Conservation (phyloP, 345 rosid genomes). For the Acer campestre region DNA sequence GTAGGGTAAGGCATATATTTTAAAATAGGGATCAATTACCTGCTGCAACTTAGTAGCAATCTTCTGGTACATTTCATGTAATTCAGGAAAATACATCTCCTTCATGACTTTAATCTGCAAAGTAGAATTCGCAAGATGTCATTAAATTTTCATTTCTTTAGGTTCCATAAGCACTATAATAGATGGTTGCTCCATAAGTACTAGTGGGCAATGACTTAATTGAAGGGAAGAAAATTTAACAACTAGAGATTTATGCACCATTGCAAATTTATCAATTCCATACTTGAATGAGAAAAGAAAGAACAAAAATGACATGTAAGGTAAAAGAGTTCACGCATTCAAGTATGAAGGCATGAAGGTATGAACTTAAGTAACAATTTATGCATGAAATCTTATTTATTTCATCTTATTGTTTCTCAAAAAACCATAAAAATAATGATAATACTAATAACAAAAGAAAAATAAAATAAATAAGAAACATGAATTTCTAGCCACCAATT, state of each 20-base stretch:
- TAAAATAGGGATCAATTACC: conserved; percentile 36
- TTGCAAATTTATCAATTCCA: not conserved
- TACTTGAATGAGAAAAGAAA: not conserved
- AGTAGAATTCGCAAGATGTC: conserved; percentile 23
- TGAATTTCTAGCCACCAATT: not conserved
- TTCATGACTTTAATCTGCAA: conserved; percentile 72
- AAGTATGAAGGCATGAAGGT: no score
- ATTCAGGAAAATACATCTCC: conserved; percentile 67
- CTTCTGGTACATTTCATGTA: conserved; percentile 71
- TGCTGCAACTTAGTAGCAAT: conserved; percentile 64
- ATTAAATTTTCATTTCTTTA: conserved; percentile 6
- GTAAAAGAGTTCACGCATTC: not conserved
- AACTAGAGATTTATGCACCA: not conserved
- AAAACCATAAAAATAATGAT: no score
- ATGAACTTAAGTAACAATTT: not conserved
- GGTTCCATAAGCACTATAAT: not conserved
- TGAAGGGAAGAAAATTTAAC: not conserved
- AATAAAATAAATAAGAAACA: not conserved
- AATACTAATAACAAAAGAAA: not conserved
- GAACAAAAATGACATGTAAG: no score
- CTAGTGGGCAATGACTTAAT: not conserved
- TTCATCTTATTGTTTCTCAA: not conserved
- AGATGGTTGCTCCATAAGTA: not conserved
- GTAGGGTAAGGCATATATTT: not conserved
- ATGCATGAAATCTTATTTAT: conserved; percentile 2